Evolutionary conservation across 495 filamentous ascomycete genomes (phyloP), one percentile per base, ranked within the genome.

Genomic region (Physcia stellaris): DNA sequence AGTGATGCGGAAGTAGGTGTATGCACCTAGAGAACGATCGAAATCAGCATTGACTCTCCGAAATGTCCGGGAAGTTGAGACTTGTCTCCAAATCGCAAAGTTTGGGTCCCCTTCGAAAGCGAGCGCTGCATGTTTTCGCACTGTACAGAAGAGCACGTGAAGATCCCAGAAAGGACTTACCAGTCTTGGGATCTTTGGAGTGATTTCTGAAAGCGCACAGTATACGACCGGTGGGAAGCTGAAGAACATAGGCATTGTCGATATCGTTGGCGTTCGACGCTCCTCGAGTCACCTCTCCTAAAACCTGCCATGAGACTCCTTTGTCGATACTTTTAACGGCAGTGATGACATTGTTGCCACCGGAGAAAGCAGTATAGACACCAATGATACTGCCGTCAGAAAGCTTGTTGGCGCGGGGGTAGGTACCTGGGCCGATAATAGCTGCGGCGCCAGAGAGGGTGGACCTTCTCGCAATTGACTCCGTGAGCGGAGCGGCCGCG

Each of bases 201-300:
- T 72, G 69, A 52, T 71, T 70, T 10, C 69, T 56, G 47, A 66
- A 70, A 6, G 63, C 62, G 16, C 57, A 55, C 1, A 73, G 51
- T 24, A 73, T 56, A 13, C 58, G 55, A 0, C 67, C 66, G 15
- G 47, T 47, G 3, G 66, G 55, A 0, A 72, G 49, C 37, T 68
- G 63, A 3, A 70, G 56, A 1, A 62, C 53, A 39, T 62, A 63
- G 26, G 63, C 55, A 45, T 73, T 73, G 41, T 72, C 68, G 22
- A 72, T 52, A 38, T 73, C 67, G 23, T 50, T 47, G 16, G 60
- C 54, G 16, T 53, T 48, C 1, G 49, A 43, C 3, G 43, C 16
- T 4, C 44, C 53, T 12, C 37, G 37, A 12, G 48, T 36, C 12
- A 53, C 57, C 29, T 53, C 51, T 10, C 66, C 63, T 2, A 48